Conservation (phyloP, 1,284 basidiomycete species). For the Cutaneotrichosporon cyanovorans region DNA sequence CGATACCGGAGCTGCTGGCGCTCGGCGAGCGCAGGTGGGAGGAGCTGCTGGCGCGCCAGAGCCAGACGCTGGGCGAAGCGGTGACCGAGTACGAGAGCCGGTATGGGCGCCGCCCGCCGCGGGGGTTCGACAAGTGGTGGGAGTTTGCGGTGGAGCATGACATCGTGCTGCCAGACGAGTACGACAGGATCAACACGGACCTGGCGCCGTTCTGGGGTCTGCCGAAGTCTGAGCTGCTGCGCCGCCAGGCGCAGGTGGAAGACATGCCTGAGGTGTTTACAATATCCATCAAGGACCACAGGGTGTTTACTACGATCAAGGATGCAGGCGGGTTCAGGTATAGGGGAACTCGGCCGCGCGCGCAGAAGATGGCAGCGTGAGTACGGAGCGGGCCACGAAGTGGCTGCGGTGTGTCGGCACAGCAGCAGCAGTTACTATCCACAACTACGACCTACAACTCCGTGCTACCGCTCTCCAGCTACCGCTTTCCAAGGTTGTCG, state of each 20-base stretch:
- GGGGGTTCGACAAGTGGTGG: conserved; percentile 85
- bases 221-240: conserved; percentile 60
- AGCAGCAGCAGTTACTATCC: too few species aligned
- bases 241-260: conserved; percentile 54
- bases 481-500: not conserved
- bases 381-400: too few species aligned
- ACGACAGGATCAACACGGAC: conserved; percentile 69
- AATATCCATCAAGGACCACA: conserved; percentile 30
- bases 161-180: conserved; percentile 80
- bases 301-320: conserved; percentile 21
- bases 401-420: too few species aligned
- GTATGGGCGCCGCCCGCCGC: conserved; percentile 69
- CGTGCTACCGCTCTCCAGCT: too few species aligned
- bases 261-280: conserved; percentile 39
- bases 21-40: conserved; percentile 66
- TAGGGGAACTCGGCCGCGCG: conserved; percentile 36
- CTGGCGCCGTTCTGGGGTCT: conserved; percentile 72
- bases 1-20: conserved; percentile 68
- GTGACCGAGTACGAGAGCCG: conserved; percentile 67
- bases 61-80: conserved; percentile 62
- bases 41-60: conserved; percentile 61
- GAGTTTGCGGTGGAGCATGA: conserved; percentile 61
- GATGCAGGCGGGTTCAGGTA: conserved; percentile 37
- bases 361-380: conserved; percentile 28
- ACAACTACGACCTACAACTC: too few species aligned